Conservation (phyloP, 2,329 filamentous ascomycete species). For the Claviceps arundinis region DNA sequence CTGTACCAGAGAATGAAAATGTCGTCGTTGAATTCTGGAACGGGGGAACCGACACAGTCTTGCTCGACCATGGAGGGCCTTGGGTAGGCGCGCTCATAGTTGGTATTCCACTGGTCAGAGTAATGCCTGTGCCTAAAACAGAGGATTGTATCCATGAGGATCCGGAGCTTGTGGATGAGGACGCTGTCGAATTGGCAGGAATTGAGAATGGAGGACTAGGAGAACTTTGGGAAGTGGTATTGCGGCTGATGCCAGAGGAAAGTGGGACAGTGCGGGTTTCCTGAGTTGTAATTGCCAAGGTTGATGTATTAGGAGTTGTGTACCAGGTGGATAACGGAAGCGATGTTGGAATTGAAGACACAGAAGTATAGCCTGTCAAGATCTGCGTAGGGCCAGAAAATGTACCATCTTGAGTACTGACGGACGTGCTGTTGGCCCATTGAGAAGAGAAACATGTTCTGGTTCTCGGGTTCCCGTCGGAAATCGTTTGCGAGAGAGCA, state of each 20-base stretch:
- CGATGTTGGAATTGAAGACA: not conserved
- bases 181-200: not conserved
- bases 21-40: constrained; percentile 3
- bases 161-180: not conserved
- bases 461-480: constrained; percentile 2
- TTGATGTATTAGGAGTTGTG: not conserved
- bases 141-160: constrained; percentile 1
- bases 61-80: not conserved
- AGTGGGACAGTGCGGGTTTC: not conserved
- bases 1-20: constrained; percentile 11
- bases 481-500: not conserved
- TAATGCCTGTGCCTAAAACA: constrained; percentile 1
- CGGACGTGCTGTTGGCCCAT: constrained; percentile 2
- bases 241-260: not conserved
- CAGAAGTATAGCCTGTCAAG: not conserved
- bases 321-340: not conserved
- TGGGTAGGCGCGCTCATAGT: not conserved
- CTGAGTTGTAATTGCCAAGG: not conserved
- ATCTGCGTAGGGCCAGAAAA: not conserved
- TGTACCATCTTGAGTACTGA: not conserved
- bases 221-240: not conserved
- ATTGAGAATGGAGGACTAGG: not conserved
- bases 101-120: not conserved
- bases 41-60: not conserved
- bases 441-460: constrained; percentile 3